Base-by-base conservation (phyloP, 2,329 filamentous ascomycete genomes). In the Alternaria sp. region DNA sequence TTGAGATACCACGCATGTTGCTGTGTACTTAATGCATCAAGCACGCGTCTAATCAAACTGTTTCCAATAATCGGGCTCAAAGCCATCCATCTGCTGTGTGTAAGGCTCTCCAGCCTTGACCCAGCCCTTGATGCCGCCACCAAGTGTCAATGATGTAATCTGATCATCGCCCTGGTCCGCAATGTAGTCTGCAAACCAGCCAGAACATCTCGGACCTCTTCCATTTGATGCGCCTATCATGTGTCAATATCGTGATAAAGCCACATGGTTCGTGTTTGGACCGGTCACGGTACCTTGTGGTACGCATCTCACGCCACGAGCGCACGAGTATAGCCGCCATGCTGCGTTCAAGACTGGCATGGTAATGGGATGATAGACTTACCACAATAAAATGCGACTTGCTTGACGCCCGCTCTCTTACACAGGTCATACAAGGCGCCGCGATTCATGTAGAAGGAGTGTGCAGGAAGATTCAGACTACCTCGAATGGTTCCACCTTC, bases 381-480 rank as follows among this genome's bases (percentile, higher is more conserved):
- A 72, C 79, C 80, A 65, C 81, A 83, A 26, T 81, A 82, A 64
- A 83, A 83, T 5, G 81, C 80, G 1, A 83, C 80, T 68, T 78
- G 77, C 56, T 79, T 79, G 16, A 83, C 75, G 38, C 80, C 80
- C 7, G 80, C 78, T 51, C 81, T 75, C 62, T 79, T 81, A 52
- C 79, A 81, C 32, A 83, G 62, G 54, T 81, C 74, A 39, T 81
- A 81, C 54, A 83, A 68, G n/a, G 78, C 77, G 1, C 72, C 80
- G 42, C 78, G 69, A 63, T 83, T 83, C 76, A 78, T 74, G 68
- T 79, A 82, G 71, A 83, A 83, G 41, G 77, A 78, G 51, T 83
- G 81, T 0, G 81, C 81, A n/a, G 81, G 81, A 41, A 83, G 72
- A 59, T 83, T 83, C 32, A 83, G 66, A 64, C 78, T 81, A n/a